Conservation (phyloP, 495 filamentous ascomycete species). For the Astrothelium subdiscretum region DNA sequence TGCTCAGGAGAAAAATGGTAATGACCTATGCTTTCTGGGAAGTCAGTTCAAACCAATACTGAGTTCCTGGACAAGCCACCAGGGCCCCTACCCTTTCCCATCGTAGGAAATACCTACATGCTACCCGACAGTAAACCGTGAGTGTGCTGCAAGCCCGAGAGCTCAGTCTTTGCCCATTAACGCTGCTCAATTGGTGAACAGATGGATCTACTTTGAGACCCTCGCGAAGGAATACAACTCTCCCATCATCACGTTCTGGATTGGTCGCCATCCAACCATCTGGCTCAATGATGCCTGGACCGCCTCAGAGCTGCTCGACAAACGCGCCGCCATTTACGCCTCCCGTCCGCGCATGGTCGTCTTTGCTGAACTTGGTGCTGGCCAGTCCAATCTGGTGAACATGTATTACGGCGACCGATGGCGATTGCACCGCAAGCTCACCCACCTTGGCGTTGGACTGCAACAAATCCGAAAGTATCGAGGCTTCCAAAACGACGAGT, state of each 20-base stretch:
- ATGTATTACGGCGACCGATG: constrained; percentile 51
- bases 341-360: constrained; percentile 37
- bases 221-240: constrained; percentile 42
- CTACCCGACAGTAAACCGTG: constrained; percentile 46
- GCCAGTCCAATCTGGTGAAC: constrained; percentile 47
- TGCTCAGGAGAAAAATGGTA: constrained; percentile 33
- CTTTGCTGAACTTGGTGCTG: constrained; percentile 47
- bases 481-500: constrained; percentile 47
- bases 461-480: constrained; percentile 50
- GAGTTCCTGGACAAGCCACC: constrained; percentile 34
- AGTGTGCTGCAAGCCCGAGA: background rate
- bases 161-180: background rate
- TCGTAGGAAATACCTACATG: constrained; percentile 44
- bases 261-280: constrained; percentile 49
- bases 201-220: constrained; percentile 51
- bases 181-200: background rate
- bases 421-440: constrained; percentile 50
- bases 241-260: constrained; percentile 49
- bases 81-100: constrained; percentile 37
- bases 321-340: constrained; percentile 43
- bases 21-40: constrained; percentile 1
- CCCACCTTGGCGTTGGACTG: constrained; percentile 46
- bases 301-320: constrained; percentile 42
- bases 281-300: constrained; percentile 57
- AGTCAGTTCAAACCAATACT: background rate